phyloP scores from a whole-genome alignment of 2,329 filamentous ascomycete genomes.

The Fusarium dlaminii region DNA sequence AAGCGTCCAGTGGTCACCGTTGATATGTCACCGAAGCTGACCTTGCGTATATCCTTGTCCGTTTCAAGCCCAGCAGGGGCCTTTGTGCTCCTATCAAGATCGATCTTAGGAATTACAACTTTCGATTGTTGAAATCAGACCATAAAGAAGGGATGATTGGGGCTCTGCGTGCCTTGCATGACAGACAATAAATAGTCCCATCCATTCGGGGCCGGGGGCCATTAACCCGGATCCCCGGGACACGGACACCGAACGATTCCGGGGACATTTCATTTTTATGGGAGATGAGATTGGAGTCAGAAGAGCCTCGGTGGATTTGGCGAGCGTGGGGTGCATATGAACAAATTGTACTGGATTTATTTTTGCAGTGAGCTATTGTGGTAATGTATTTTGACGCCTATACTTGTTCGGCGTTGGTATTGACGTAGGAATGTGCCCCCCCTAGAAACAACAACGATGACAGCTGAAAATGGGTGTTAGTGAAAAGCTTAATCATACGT shows the following conservation, averaged over 20 bases:
- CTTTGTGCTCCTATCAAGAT: neutral
- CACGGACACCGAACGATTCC: conserved; percentile 4
- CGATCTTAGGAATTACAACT: conserved; percentile 15
- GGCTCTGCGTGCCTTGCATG: conserved; percentile 32
- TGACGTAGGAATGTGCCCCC: neutral
- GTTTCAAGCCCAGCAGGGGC: neutral
- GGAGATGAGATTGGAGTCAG: neutral
- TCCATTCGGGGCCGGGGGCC: conserved; percentile 15
- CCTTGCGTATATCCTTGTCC: neutral
- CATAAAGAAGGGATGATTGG: conserved; percentile 17
- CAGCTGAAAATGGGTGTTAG: neutral
- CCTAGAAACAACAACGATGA: neutral
- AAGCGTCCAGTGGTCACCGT: neutral
- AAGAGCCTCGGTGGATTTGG: neutral
- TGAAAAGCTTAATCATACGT: neutral
- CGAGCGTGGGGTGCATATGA: conserved; percentile 1
- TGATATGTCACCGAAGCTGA: neutral
- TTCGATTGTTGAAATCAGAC: conserved; percentile 31
- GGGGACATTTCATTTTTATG: neutral
- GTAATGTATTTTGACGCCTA: neutral
- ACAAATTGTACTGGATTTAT: neutral
- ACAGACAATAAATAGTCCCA: conserved; percentile 27
- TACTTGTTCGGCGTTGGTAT: neutral
- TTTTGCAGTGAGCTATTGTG: neutral
- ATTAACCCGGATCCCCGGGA: conserved; percentile 6